Percentiles rank a stretch among this genome's conserved stretches.
Conservation (phyloP, 352 stramenopile species). For the Phytophthora pseudosyringae region DNA sequence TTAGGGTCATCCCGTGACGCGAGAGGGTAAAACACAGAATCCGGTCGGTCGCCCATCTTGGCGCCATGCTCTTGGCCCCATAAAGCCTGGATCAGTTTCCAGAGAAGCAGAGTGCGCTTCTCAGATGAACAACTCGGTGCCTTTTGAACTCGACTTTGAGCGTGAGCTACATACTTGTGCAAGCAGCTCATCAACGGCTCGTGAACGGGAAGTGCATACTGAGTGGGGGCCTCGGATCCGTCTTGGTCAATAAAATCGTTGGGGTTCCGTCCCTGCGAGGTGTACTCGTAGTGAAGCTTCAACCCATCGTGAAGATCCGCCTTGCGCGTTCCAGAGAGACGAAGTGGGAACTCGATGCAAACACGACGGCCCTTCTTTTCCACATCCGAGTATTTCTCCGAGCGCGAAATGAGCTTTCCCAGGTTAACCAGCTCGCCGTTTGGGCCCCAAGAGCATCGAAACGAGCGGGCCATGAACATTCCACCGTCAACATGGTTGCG, state of each 20-base stretch:
- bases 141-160: slow-evolving; percentile 38
- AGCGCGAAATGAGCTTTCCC: slow-evolving; percentile 45
- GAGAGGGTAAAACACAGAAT: slow-evolving; percentile 47
- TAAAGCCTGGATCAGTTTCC: slow-evolving; percentile 75
- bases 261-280: slow-evolving; percentile 34
- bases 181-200: slow-evolving; percentile 61
- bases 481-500: slow-evolving; percentile 67
- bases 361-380: slow-evolving; percentile 37
- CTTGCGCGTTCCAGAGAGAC: slow-evolving; percentile 42
- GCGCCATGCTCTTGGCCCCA: slow-evolving; percentile 79
- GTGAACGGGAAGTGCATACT: slow-evolving; percentile 57
- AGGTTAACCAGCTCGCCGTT: slow-evolving; percentile 79
- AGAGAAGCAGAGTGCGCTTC: slow-evolving; percentile 49
- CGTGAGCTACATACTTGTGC: slow-evolving; percentile 64
- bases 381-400: slow-evolving; percentile 21
- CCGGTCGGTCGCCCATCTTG: slow-evolving; percentile 26
- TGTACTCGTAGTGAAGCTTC: slow-evolving; percentile 65
- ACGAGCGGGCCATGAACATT: slow-evolving; percentile 82
- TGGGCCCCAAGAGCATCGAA: slow-evolving; percentile 83
- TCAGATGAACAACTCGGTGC: slow-evolving; percentile 13
- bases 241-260: slow-evolving; percentile 38
- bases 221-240: slow-evolving; percentile 35
- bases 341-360: slow-evolving; percentile 63
- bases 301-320: slow-evolving; percentile 56
- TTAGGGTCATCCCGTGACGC: slow-evolving; percentile 65